Base-by-base conservation (phyloP, 1,284 basidiomycete genomes). In the Cutaneotrichosporon sp. region DNA sequence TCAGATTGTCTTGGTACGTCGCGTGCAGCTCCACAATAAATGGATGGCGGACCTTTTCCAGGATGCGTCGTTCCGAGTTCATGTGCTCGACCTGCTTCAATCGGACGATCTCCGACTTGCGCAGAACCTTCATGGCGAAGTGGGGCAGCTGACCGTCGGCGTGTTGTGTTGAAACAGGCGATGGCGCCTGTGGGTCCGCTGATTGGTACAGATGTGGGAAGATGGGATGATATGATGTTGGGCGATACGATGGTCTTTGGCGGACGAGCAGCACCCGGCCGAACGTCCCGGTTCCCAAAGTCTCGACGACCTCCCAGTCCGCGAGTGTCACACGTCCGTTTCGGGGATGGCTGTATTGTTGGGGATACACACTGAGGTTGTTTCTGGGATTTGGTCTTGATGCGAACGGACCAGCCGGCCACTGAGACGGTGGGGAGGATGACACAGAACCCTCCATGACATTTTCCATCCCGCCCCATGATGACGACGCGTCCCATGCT, bases 1-100 rank as follows among this genome's bases (percentile, higher is more conserved):
- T 80, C 39, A 76, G 66, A 54, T 72, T 68, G 62, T 80, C 79
- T 60, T 80, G 75, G 56, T 73, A 73, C n/a, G 72, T 75, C 11
- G 68, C 61, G 54, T 73, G 70, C 49, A 82, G 71, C 59, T 82
- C 81, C 56, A 82, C 79, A 45, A 82, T 72, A 68, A 81, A 81
- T 5, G 79, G 79, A 65, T 82, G 80, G 25, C 77, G 71, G 7
- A 81, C 75, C 17, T 75, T 70, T 16, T 77, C 77, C 38, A 81
- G 71, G 49, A 80, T 79, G 45, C 66, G 69, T 19, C 78, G 71
- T 59, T 81, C 80, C 26, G 76, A 78, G 61, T 79, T 80, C 66
- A 79, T 78, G 59, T 81, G 80, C 62, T 80, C 78, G 32, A 81
- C 77, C 61, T 81, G 80, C 57, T 79, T 79, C 29, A 81, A 62